Evolutionary conservation across 1,139 yeast genomes (phyloP).

Genomic region (Geotrichum reessii): DNA sequence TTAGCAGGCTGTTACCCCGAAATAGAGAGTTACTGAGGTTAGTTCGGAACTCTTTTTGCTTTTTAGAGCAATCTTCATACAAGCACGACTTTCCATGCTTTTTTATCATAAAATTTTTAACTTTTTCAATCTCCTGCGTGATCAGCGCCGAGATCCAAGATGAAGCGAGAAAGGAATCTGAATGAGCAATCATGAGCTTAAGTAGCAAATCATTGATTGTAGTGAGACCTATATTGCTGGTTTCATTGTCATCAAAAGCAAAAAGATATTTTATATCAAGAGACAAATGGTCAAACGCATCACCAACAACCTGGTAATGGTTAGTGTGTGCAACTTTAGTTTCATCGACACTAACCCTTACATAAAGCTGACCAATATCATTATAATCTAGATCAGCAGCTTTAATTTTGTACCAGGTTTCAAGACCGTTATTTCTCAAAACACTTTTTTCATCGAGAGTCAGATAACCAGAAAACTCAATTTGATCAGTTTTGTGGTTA

Average conservation of each 20-base stretch:
- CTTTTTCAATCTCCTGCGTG: conserved; percentile 14
- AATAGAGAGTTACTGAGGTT: conserved; percentile 60
- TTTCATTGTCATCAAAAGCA: neutral
- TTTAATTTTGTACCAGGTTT: conserved; percentile 10
- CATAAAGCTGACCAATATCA: neutral
- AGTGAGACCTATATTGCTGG: neutral
- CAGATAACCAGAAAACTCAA: conserved; percentile 7
- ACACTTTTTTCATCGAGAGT: conserved; percentile 1
- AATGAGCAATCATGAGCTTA: conserved; percentile 2
- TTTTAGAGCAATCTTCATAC: neutral
- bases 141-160: conserved; percentile 16
- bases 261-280: conserved; percentile 1
- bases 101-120: conserved; percentile 5
- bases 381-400: neutral
- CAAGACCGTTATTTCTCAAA: neutral
- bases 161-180: conserved; percentile 6
- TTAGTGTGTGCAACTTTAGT: neutral
- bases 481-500: neutral
- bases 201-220: conserved; percentile 6
- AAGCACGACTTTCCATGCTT: conserved; percentile 10
- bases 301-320: neutral
- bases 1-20: conserved; percentile 76
- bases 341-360: conserved; percentile 5
- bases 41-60: conserved; percentile 8
- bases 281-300: conserved; percentile 1